phyloP scores from a whole-genome alignment of 2,329 filamentous ascomycete genomes.

The Colletotrichum acutatum region DNA sequence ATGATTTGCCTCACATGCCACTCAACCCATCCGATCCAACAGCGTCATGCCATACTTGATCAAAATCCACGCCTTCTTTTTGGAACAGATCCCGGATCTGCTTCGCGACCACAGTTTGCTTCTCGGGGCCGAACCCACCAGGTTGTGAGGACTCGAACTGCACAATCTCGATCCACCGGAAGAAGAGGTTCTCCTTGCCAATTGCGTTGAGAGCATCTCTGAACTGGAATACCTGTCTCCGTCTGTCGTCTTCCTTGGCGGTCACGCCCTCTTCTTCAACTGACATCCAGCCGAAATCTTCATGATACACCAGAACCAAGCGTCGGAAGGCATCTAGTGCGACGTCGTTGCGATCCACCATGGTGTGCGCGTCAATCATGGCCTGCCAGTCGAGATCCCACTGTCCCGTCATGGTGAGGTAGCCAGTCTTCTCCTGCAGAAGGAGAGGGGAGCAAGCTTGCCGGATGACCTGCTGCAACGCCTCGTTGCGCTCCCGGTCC shows the following conservation, averaged over 20 bases:
- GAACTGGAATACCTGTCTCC: slow-evolving; percentile 83
- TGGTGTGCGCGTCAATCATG: slow-evolving; percentile 78
- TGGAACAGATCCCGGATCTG: slow-evolving; percentile 83
- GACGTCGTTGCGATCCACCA: slow-evolving; percentile 73
- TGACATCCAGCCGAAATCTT: slow-evolving; percentile 77
- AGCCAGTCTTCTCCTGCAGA: slow-evolving; percentile 84
- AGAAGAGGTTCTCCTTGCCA: slow-evolving; percentile 91
- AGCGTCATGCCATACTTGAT: slow-evolving; percentile 79
- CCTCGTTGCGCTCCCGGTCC: slow-evolving; percentile 61
- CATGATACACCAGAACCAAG: slow-evolving; percentile 75
- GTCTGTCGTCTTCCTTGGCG: slow-evolving; percentile 69
- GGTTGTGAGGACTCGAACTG: slow-evolving; percentile 86
- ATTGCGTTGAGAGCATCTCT: slow-evolving; percentile 78
- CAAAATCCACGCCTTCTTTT: slow-evolving; percentile 82
- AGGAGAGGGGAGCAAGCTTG: slow-evolving; percentile 76
- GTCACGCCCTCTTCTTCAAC: slow-evolving; percentile 65
- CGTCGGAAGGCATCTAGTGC: slow-evolving; percentile 76
- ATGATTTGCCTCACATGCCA: slow-evolving; percentile 34
- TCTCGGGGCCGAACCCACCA: slow-evolving; percentile 80
- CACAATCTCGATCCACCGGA: slow-evolving; percentile 91
- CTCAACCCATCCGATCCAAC: slow-evolving; percentile 53
- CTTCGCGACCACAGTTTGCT: slow-evolving; percentile 76
- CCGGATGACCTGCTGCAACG: slow-evolving; percentile 71
- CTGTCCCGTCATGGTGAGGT: slow-evolving; percentile 83
- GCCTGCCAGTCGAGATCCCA: slow-evolving; percentile 89